phyloP scores from a whole-genome alignment of 495 filamentous ascomycete species.

The Cercophora sp. region DNA sequence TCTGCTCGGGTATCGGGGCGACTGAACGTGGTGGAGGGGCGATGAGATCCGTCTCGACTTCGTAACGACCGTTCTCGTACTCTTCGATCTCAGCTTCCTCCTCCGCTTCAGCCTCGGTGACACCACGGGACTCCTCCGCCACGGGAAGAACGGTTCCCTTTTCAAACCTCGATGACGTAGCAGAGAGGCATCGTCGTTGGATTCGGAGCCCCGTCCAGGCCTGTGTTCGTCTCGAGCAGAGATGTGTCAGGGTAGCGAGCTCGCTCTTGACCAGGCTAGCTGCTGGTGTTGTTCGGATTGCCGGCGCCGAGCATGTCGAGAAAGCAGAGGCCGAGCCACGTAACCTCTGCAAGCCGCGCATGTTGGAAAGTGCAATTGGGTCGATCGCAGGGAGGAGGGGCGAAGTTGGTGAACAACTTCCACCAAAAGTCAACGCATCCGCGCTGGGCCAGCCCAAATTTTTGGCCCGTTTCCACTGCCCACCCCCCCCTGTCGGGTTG shows the following conservation, averaged over 20 bases:
- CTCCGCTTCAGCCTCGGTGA: no score
- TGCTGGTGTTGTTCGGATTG: conserved; percentile 17
- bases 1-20: conserved; percentile 18
- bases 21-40: conserved; percentile 10
- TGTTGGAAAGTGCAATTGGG: conserved; percentile 17
- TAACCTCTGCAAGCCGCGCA: conserved; percentile 31
- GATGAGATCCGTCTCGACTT: conserved; percentile 20
- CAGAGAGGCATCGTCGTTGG: conserved; percentile 23
- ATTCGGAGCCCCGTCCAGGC: conserved; percentile 10
- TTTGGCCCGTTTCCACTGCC: conserved; percentile 4
- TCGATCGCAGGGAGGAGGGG: not conserved
- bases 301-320: conserved; percentile 17
- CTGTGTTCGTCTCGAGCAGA: conserved; percentile 5
- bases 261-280: conserved; percentile 8
- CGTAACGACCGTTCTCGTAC: not conserved
- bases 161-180: not conserved
- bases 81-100: conserved; percentile 3
- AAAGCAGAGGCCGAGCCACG: conserved; percentile 19
- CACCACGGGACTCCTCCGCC: not conserved
- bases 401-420: not conserved
- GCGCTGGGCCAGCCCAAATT: conserved; percentile 10
- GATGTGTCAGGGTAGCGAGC: conserved; percentile 5
- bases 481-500: conserved; percentile 1
- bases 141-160: not conserved
- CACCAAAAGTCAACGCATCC: not conserved